Evolutionary conservation across 768 basidiomycete genomes (phyloP), one percentile per base, ranked within the genome.

Genomic region (Podaxis mareebaensis): DNA sequence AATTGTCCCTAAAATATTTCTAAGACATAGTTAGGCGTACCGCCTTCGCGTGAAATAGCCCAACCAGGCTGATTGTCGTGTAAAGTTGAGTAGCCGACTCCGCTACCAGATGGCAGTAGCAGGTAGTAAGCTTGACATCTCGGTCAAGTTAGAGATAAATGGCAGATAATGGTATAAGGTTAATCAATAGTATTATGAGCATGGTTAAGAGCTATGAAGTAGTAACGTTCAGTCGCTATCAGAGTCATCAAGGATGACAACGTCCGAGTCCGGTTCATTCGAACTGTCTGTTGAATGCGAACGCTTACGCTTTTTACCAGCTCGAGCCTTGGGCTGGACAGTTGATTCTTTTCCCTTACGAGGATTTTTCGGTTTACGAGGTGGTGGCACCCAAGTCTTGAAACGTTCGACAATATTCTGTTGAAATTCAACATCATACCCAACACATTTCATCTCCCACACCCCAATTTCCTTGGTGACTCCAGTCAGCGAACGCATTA

Each of bases 371-470:
- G 53, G 36, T 38, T 55, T 55, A 12, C 33, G 28, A 5, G 54
- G 39, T 22, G 17, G 30, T 13, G 54, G 54, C 15, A n/a, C 17
- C 54, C 54, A 56, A 20, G 36, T 40, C 38, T 24, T 40, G 30
- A 56, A 56, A 17, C 54, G 54, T 24, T 56, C 36, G n/a, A 8
- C 30, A 24, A 56, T 56, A n/a, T 39, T 39, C 36, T 8, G n/a
- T 24, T 56, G 54, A 39, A 56, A 56, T 4, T 39, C 38, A 4
- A 22, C 54, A 17, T 56, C 54, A 56, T 56, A 56, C 0, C 36
- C n/a, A 20, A 56, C 54, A 40, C 54, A 56, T 56, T n/a, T 38
- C 54, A 56, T 56, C 38, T 39, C 38, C 54, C 54, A 63, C 1
- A 44, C n/a, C 33, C 15, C 54, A 11, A 63, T 28, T 24, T 63